phyloP scores from a whole-genome alignment of 495 filamentous ascomycete genomes.

The Tirmania nivea region DNA sequence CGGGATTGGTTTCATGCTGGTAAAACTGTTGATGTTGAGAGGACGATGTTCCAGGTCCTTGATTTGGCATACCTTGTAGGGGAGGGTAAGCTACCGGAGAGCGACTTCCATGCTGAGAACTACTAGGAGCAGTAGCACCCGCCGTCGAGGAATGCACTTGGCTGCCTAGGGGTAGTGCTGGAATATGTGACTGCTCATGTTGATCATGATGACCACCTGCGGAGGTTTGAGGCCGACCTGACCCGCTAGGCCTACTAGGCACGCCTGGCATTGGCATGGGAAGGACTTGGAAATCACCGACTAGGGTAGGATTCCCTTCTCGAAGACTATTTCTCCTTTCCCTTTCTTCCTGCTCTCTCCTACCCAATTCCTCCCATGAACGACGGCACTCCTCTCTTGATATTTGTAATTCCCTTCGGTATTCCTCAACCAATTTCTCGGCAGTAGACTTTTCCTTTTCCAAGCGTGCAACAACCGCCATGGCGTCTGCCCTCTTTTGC shows the following conservation, averaged over 20 bases:
- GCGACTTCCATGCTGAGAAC: constrained; percentile 6
- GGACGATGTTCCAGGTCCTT: constrained; percentile 9
- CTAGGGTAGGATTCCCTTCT: constrained; percentile 67
- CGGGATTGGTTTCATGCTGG: constrained; percentile 11
- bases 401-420: constrained; percentile 76
- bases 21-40: constrained; percentile 15
- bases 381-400: constrained; percentile 89
- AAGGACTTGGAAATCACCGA: constrained; percentile 90
- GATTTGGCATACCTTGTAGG: not conserved
- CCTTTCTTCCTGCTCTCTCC: constrained; percentile 86
- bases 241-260: constrained; percentile 39
- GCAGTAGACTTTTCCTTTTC: constrained; percentile 44
- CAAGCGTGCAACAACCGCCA: constrained; percentile 37
- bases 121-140: constrained; percentile 16
- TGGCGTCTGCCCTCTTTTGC: constrained; percentile 40
- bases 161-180: too few species aligned
- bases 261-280: constrained; percentile 66
- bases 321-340: constrained; percentile 66
- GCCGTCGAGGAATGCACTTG: constrained; percentile 10
- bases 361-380: constrained; percentile 91
- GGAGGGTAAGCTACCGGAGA: constrained; percentile 11
- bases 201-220: constrained; percentile 11
- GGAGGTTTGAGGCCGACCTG: constrained; percentile 12
- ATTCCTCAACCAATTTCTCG: constrained; percentile 59
- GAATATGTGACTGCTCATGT: not conserved